A percentile compares a stretch with the other conserved stretches of the same genome.
Conservation (phyloP, 108 stramenopile species). For the Craspedostauros australis region DNA sequence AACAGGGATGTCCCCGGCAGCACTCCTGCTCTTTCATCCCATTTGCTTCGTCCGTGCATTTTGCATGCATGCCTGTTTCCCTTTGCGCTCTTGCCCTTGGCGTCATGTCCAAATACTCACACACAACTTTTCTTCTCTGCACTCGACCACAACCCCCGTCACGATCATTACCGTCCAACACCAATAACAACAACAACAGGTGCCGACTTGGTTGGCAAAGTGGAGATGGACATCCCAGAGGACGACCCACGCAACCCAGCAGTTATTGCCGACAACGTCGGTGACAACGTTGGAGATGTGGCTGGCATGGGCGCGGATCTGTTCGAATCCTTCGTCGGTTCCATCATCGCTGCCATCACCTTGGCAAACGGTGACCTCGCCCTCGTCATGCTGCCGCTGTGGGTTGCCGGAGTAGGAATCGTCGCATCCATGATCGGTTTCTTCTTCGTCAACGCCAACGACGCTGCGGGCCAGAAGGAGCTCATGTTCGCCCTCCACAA, state of each 20-base stretch:
- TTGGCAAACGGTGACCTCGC: slow-evolving; percentile 67
- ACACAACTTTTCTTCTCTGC: no score
- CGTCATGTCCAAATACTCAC: no score
- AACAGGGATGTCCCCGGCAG: no score
- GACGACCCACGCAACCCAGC: slow-evolving; percentile 97
- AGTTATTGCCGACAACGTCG: slow-evolving; percentile 98
- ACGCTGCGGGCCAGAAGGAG: slow-evolving; percentile 59
- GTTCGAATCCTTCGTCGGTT: slow-evolving; percentile 90
- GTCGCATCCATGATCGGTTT: slow-evolving; percentile 75
- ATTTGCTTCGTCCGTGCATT: no score
- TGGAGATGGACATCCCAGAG: slow-evolving; percentile 93
- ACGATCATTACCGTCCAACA: no score
- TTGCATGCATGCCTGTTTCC: no score
- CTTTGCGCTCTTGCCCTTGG: no score
- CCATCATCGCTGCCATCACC: slow-evolving; percentile 87
- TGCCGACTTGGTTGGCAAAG: slow-evolving; percentile 95
- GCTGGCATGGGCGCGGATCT: slow-evolving; percentile 95
- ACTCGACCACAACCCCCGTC: no score
- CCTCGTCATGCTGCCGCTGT: slow-evolving; percentile 77
- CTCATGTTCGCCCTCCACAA: slow-evolving; percentile 68
- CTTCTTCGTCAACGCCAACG: slow-evolving; percentile 56
- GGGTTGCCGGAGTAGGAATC: slow-evolving; percentile 83
- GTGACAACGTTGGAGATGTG: slow-evolving; percentile 97
- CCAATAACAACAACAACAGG: no score
- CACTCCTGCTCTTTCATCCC: no score